Evolutionary conservation across 352 stramenopile genomes (phyloP).

Genomic region (Phytophthora pisi): DNA sequence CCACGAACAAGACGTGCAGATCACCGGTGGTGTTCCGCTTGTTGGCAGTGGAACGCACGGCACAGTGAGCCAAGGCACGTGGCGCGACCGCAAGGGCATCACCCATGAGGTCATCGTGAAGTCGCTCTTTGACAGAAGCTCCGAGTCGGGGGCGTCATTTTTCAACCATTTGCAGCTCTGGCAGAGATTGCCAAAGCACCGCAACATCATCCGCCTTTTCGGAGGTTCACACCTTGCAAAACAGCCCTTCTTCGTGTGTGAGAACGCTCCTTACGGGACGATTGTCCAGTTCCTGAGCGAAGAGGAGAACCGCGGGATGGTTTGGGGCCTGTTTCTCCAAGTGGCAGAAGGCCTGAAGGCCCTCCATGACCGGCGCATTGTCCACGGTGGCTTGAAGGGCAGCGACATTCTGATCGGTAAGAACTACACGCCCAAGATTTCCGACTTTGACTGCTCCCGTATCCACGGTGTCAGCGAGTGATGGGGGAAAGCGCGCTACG

Average conservation of each 20-base stretch:
- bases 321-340: constrained; percentile 30
- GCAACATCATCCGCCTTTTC: constrained; percentile 38
- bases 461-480: constrained; percentile 10
- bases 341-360: constrained; percentile 48
- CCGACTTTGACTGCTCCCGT: constrained; percentile 28
- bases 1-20: not conserved
- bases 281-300: constrained; percentile 24
- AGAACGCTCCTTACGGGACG: constrained; percentile 24
- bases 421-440: constrained; percentile 25
- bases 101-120: constrained; percentile 21
- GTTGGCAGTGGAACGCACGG: not conserved
- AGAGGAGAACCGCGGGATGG: not conserved
- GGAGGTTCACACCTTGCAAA: constrained; percentile 35
- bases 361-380: constrained; percentile 51
- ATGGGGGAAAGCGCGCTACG: not conserved
- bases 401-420: constrained; percentile 73
- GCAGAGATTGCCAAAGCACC: constrained; percentile 29
- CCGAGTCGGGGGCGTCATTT: not conserved
- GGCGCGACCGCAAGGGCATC: constrained; percentile 3
- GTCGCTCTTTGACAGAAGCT: not conserved
- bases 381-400: constrained; percentile 83
- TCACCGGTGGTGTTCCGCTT: too few relatives aligned
- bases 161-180: constrained; percentile 22
- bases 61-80: not conserved
- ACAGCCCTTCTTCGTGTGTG: constrained; percentile 31